A percentile compares a stretch with the other conserved stretches of the same genome.
These are phyloP conservation scores for Triadica sebifera DNA, from an alignment of 345 rosid species.

Conservation along the genomic window DNA sequence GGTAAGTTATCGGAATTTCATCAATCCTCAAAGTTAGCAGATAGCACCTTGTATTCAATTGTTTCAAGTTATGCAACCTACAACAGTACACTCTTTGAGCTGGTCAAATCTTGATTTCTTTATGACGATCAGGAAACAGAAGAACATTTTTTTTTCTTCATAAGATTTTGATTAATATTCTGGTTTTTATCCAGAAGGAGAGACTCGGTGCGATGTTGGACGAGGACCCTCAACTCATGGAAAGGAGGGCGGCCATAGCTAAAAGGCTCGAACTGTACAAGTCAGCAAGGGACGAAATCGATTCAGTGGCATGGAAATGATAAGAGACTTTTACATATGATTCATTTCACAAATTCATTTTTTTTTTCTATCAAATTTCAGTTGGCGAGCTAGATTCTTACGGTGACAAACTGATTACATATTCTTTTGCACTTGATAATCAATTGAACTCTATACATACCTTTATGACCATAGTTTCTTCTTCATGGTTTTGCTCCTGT, in stretches of 20 bases:
- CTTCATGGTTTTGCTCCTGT: background rate
- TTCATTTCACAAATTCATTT: conserved; percentile 1
- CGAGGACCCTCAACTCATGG: conserved; percentile 98
- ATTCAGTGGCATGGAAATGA: conserved; percentile 92
- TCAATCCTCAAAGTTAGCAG: background rate
- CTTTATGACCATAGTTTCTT: background rate
- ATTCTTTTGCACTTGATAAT: conserved; percentile 20
- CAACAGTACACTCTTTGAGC: background rate
- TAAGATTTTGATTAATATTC: background rate
- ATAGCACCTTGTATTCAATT: background rate
- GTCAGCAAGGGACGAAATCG: conserved; percentile 94
- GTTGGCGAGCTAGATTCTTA: conserved; percentile 12
- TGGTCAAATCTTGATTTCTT: background rate
- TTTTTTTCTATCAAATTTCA: background rate
- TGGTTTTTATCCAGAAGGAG: conserved; percentile 59
- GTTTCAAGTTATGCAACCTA: background rate
- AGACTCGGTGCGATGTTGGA: conserved; percentile 89
- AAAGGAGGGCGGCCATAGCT: conserved; percentile 61
- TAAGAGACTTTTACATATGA: background rate
- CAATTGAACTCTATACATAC: background rate
- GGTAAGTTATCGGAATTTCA: conserved; percentile 41
- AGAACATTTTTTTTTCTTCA: background rate
- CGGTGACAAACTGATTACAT: conserved; percentile 12
- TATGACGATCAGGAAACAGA: background rate
- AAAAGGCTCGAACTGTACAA: conserved; percentile 94